Percentiles rank a stretch among this genome's conserved stretches.
Evolutionary conservation across 2,329 filamentous ascomycete genomes (phyloP).

Genomic region (Lasiodiplodia theobromae): DNA sequence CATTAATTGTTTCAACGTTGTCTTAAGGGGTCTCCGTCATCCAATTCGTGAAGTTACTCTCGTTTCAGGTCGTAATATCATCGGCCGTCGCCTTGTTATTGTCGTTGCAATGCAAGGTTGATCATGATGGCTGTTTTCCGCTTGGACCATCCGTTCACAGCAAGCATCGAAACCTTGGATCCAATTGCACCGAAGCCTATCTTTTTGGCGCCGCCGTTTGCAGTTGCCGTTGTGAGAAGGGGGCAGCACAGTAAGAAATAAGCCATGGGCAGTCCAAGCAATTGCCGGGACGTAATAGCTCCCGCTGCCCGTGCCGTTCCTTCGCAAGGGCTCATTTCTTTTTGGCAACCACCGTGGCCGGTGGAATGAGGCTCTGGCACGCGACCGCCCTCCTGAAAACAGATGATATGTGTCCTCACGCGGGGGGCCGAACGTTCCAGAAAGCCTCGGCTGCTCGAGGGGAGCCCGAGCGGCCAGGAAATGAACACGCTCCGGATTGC

Average conservation of each 20-base stretch:
- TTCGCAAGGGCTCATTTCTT: too few relatives aligned
- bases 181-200: background rate
- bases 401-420: slow-evolving; percentile 24
- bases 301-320: too few relatives aligned
- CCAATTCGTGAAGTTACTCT: slow-evolving; percentile 17
- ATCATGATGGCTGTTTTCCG: slow-evolving; percentile 4
- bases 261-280: too few relatives aligned
- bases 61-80: slow-evolving; percentile 19
- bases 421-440: slow-evolving; percentile 17
- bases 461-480: slow-evolving; percentile 14
- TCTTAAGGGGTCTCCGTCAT: slow-evolving; percentile 22
- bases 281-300: too few relatives aligned
- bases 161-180: background rate
- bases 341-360: too few relatives aligned
- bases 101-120: background rate
- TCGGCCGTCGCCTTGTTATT: slow-evolving; percentile 5
- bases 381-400: slow-evolving; percentile 11
- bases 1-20: slow-evolving; percentile 25
- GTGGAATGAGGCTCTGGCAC: slow-evolving; percentile 17
- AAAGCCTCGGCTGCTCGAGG: slow-evolving; percentile 9
- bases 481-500: slow-evolving; percentile 20
- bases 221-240: slow-evolving; percentile 12
- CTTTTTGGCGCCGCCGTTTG: background rate
- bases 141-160: background rate
- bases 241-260: background rate